phyloP scores from a whole-genome alignment of 176 grass and related monocot species.

The Metroxylon sagu region DNA sequence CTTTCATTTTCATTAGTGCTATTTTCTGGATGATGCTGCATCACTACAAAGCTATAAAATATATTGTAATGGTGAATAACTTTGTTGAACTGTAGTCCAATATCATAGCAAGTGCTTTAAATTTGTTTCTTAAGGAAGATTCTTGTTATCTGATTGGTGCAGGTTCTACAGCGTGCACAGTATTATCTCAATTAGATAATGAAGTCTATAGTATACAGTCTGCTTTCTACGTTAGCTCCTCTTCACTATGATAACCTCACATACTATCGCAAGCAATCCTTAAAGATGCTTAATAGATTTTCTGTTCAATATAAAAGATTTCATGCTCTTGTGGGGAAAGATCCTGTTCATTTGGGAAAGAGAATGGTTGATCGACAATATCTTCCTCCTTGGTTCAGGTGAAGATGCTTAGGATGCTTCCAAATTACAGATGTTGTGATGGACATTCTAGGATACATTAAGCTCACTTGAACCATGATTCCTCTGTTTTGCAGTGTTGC shows the following conservation, averaged over 20 bases:
- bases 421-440: neutral
- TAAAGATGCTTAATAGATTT: neutral
- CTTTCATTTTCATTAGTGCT: no score
- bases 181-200: neutral
- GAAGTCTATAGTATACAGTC: slow-evolving; percentile 1
- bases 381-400: slow-evolving; percentile 12
- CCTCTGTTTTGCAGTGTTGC: slow-evolving; percentile 54
- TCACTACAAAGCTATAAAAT: no score
- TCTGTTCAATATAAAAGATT: slow-evolving; percentile 10
- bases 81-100: no score
- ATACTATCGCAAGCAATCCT: neutral
- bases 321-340: neutral
- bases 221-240: neutral
- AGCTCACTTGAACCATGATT: neutral
- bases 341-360: neutral
- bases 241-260: neutral
- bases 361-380: neutral
- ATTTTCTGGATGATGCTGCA: no score
- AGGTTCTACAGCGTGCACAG: neutral
- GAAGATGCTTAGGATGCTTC: neutral
- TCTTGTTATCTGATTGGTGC: neutral
- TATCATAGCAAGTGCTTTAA: no score
- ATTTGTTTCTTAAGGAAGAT: no score
- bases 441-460: neutral
- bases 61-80: no score